phyloP scores from a whole-genome alignment of 2,329 filamentous ascomycete species.

The Colletotrichum musae region DNA sequence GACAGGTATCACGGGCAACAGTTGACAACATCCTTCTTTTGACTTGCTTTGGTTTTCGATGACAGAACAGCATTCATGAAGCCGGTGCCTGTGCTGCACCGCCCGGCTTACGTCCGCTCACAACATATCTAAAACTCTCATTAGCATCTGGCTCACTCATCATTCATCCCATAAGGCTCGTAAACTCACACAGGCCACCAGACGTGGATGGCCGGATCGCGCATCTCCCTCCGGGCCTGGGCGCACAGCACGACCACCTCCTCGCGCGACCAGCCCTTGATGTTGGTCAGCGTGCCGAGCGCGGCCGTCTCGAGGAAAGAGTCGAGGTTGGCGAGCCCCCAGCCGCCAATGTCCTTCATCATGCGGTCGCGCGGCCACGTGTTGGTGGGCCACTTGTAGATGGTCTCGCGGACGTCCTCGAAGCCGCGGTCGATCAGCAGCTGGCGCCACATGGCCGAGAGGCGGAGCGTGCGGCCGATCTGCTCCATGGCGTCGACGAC shows the following conservation, averaged over 20 bases:
- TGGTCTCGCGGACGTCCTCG: conserved; percentile 49
- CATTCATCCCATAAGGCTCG: background rate
- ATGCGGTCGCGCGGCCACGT: conserved; percentile 53
- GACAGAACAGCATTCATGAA: no score
- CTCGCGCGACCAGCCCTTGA: conserved; percentile 53
- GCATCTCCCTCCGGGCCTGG: conserved; percentile 45
- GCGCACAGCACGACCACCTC: conserved; percentile 47
- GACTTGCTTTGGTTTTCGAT: no score
- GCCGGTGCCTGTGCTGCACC: background rate
- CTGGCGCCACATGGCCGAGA: conserved; percentile 47
- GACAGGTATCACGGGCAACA: background rate
- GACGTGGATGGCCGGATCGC: conserved; percentile 45
- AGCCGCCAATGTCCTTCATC: conserved; percentile 54
- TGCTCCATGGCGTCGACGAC: conserved; percentile 51
- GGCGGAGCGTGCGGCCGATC: conserved; percentile 49
- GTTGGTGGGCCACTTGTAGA: conserved; percentile 54
- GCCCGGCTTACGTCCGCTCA: conserved; percentile 22
- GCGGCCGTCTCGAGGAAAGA: conserved; percentile 52
- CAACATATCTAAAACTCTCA: conserved; percentile 14
- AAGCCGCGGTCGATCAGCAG: conserved; percentile 51
- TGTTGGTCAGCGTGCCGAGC: conserved; percentile 55
- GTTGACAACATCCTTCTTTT: no score
- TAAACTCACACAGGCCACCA: conserved; percentile 44
- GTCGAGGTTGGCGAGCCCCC: conserved; percentile 49
- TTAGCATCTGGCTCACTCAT: background rate